phyloP scores from a whole-genome alignment of 495 filamentous ascomycete genomes.

The Rostrohypoxylon terebratum region DNA sequence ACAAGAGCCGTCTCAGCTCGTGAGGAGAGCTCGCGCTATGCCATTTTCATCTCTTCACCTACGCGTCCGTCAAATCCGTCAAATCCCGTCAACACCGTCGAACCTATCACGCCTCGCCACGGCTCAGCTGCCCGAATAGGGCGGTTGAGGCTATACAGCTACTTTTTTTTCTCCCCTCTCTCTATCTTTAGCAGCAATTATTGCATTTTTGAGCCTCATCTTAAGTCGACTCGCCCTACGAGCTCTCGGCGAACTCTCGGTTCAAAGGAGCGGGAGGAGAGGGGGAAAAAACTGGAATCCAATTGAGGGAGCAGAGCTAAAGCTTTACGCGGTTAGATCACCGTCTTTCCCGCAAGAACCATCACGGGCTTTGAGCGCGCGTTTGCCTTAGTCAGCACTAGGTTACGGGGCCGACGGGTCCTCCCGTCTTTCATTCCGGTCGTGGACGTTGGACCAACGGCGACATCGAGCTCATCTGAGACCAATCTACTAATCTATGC shows the following conservation, averaged over 20 bases:
- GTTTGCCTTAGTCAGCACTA: slow-evolving; percentile 32
- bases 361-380: background rate
- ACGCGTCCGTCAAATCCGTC: slow-evolving; percentile 11
- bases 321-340: slow-evolving; percentile 1
- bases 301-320: background rate
- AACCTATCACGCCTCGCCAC: slow-evolving; percentile 31
- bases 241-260: background rate
- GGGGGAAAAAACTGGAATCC: background rate
- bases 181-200: slow-evolving; percentile 30
- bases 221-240: background rate
- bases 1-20: slow-evolving; percentile 32
- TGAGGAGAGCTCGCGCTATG: slow-evolving; percentile 27
- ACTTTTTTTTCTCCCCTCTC: too few species aligned
- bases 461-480: slow-evolving; percentile 23
- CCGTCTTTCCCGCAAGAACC: slow-evolving; percentile 1
- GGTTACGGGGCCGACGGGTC: slow-evolving; percentile 30
- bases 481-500: slow-evolving; percentile 23
- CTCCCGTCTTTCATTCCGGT: slow-evolving; percentile 33
- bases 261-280: too few species aligned
- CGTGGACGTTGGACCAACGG: slow-evolving; percentile 26
- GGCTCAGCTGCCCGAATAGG: slow-evolving; percentile 42
- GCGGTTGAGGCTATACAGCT: slow-evolving; percentile 43
- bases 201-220: slow-evolving; percentile 29
- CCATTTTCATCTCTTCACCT: slow-evolving; percentile 31
- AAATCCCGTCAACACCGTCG: background rate